Percentiles rank a stretch among this genome's conserved stretches.
phyloP scores from a whole-genome alignment of 2,329 filamentous ascomycete species.

The Teratosphaeria viscida region DNA sequence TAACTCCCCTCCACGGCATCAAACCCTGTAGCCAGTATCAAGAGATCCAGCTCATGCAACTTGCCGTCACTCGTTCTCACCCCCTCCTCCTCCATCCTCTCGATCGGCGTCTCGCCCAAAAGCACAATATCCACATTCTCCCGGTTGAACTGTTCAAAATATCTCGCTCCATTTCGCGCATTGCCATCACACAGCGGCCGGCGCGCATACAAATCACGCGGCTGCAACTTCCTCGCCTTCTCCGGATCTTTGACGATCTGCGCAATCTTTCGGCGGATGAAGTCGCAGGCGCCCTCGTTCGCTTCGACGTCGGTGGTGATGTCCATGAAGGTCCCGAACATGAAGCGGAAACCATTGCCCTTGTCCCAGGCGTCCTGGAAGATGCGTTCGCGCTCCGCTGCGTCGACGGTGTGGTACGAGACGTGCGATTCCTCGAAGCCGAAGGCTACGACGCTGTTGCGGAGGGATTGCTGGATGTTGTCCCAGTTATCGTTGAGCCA shows the following conservation, averaged over 20 bases:
- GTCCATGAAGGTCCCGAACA: slow-evolving; percentile 26
- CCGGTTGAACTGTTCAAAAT: slow-evolving; percentile 20
- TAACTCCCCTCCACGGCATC: slow-evolving; percentile 28
- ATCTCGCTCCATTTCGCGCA: slow-evolving; percentile 18
- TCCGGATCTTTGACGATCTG: slow-evolving; percentile 9
- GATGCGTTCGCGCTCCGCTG: slow-evolving; percentile 19
- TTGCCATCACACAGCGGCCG: slow-evolving; percentile 48
- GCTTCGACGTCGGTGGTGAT: slow-evolving; percentile 21
- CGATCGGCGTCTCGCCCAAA: slow-evolving; percentile 36
- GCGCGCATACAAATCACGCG: slow-evolving; percentile 50
- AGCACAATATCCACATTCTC: slow-evolving; percentile 17
- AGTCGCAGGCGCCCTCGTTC: slow-evolving; percentile 25
- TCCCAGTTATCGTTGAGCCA: slow-evolving; percentile 26
- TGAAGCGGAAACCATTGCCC: slow-evolving; percentile 27
- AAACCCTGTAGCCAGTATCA: slow-evolving; percentile 35
- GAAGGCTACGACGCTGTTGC: slow-evolving; percentile 22
- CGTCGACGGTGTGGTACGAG: slow-evolving; percentile 14
- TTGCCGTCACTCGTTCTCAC: slow-evolving; percentile 13
- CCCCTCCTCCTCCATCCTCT: slow-evolving; percentile 19
- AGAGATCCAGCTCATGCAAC: slow-evolving; percentile 16
- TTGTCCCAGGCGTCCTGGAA: slow-evolving; percentile 23
- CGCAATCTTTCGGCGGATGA: slow-evolving; percentile 24
- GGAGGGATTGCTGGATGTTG: slow-evolving; percentile 22
- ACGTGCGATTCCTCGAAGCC: slow-evolving; percentile 22
- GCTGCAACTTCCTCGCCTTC: slow-evolving; percentile 41